Conservation (phyloP, 2,329 filamentous ascomycete species). For the Cordyceps javanica region DNA sequence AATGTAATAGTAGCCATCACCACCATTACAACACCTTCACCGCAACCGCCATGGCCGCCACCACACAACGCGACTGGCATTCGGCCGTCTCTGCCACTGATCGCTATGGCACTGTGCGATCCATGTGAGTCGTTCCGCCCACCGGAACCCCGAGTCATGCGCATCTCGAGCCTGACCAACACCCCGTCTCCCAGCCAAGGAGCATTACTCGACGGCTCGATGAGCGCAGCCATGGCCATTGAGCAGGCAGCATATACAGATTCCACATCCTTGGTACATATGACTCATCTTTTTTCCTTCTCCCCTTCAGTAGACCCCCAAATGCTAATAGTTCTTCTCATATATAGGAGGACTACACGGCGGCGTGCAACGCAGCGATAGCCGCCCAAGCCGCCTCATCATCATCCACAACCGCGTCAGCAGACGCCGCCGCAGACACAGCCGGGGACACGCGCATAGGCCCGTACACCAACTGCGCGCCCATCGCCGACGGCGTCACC, state of each 20-base stretch:
- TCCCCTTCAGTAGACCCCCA: too few species aligned
- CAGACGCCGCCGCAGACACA: background rate
- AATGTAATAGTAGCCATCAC: background rate
- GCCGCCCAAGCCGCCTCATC: slow-evolving; percentile 15
- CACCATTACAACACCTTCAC: background rate
- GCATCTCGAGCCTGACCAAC: background rate
- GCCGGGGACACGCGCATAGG: slow-evolving; percentile 43
- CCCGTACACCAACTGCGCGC: slow-evolving; percentile 44
- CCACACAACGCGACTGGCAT: slow-evolving; percentile 11
- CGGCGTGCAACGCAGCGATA: slow-evolving; percentile 28
- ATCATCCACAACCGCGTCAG: too few species aligned
- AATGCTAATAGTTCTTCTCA: too few species aligned
- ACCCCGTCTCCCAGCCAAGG: slow-evolving; percentile 22
- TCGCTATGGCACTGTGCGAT: slow-evolving; percentile 6
- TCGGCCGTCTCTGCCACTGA: slow-evolving; percentile 5
- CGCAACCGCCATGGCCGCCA: slow-evolving; percentile 1
- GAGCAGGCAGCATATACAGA: slow-evolving; percentile 60
- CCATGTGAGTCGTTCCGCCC: slow-evolving; percentile 21
- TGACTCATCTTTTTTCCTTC: background rate
- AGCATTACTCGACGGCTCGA: slow-evolving; percentile 23
- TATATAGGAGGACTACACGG: slow-evolving; percentile 55
- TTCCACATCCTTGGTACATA: slow-evolving; percentile 51
- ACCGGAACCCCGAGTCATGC: background rate
- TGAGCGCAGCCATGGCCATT: slow-evolving; percentile 50
- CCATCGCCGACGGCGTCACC: slow-evolving; percentile 63